Percentiles rank a stretch among this genome's conserved stretches.
These are phyloP conservation scores for Didymella lethalis DNA, from an alignment of 2,329 filamentous ascomycete genomes.

Conservation along the genomic window DNA sequence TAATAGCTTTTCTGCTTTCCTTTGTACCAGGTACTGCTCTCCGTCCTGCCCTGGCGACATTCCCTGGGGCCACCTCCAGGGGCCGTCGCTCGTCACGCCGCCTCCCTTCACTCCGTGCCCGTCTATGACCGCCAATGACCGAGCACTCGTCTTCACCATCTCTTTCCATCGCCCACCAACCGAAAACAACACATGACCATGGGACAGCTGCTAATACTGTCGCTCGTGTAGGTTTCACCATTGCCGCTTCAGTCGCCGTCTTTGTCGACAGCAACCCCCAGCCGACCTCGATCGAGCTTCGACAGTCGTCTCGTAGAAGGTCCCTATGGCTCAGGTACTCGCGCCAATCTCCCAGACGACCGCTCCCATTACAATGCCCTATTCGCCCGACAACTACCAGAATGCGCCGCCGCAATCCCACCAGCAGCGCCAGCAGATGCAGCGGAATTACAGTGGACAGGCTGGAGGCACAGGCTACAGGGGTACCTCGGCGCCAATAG, in stretches of 20 bases:
- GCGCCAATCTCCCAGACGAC: constrained; percentile 57
- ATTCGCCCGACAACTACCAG: constrained; percentile 59
- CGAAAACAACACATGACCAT: constrained; percentile 1
- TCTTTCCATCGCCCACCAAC: constrained; percentile 14
- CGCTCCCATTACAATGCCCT: constrained; percentile 60
- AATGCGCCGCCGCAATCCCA: constrained; percentile 49
- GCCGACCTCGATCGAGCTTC: constrained; percentile 32
- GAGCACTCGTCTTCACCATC: constrained; percentile 19
- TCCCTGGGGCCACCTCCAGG: constrained; percentile 22
- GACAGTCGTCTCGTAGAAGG: constrained; percentile 29
- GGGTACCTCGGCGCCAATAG: constrained; percentile 56
- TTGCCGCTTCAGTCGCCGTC: constrained; percentile 29
- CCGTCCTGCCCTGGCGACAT: constrained; percentile 20
- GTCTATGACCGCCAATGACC: constrained; percentile 8
- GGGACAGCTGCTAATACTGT: constrained; percentile 30
- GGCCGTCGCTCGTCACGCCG: constrained; percentile 16
- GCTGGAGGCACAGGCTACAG: constrained; percentile 52
- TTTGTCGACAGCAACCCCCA: constrained; percentile 24
- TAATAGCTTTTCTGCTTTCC: constrained; percentile 46
- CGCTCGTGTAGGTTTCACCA: constrained; percentile 25
- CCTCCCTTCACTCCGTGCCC: constrained; percentile 16
- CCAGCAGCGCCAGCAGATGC: constrained; percentile 40
- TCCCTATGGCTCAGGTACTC: constrained; percentile 57
- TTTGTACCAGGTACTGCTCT: constrained; percentile 40
- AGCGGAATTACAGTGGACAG: constrained; percentile 55